Percentiles rank a stretch among this genome's conserved stretches.
Conservation (phyloP, 495 filamentous ascomycete genomes). For the Chaetomium cochliodes region DNA sequence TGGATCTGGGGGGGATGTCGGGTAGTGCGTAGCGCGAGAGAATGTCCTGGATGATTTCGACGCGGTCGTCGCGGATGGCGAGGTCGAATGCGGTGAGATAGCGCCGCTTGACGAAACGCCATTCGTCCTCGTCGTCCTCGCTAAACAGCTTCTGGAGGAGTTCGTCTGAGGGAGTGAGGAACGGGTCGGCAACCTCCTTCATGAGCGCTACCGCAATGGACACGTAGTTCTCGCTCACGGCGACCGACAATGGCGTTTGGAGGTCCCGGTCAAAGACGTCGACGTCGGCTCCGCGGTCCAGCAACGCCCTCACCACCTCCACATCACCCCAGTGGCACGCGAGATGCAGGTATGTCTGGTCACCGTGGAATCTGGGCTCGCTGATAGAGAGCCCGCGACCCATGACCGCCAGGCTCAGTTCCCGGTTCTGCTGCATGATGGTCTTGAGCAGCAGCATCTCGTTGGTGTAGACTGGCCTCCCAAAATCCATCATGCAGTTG, state of each 20-base stretch:
- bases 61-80: slow-evolving; percentile 29
- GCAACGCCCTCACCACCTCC: slow-evolving; percentile 26
- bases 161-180: slow-evolving; percentile 28
- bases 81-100: slow-evolving; percentile 31
- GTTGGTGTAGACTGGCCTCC: slow-evolving; percentile 24
- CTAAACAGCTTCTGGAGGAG: slow-evolving; percentile 20
- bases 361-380: slow-evolving; percentile 23
- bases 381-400: slow-evolving; percentile 28
- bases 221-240: slow-evolving; percentile 23
- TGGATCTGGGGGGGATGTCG: slow-evolving; percentile 14
- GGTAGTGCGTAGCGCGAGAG: slow-evolving; percentile 27
- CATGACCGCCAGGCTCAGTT: slow-evolving; percentile 28
- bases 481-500: slow-evolving; percentile 26
- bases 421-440: slow-evolving; percentile 27
- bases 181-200: slow-evolving; percentile 32
- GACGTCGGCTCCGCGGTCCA: slow-evolving; percentile 32
- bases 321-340: slow-evolving; percentile 30
- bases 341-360: slow-evolving; percentile 32
- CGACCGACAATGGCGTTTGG: slow-evolving; percentile 30
- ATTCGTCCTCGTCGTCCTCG: slow-evolving; percentile 20
- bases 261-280: slow-evolving; percentile 32
- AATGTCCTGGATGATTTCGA: slow-evolving; percentile 27
- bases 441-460: slow-evolving; percentile 28
- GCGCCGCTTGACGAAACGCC: slow-evolving; percentile 23
- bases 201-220: slow-evolving; percentile 23